phyloP scores from a whole-genome alignment of 345 rosid species.

The Salix exigua region DNA sequence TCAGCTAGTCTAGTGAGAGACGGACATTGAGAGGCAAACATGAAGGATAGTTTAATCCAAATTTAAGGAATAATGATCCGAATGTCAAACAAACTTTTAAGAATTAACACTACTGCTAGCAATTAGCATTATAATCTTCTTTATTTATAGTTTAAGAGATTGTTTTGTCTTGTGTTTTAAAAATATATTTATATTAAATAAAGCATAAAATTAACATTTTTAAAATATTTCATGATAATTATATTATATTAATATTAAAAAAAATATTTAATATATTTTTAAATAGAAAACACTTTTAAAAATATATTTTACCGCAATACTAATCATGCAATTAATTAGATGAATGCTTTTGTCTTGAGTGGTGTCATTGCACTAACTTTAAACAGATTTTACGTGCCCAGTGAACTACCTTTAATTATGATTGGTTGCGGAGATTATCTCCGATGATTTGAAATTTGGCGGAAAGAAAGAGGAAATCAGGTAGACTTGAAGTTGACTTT shows the following conservation, averaged over 20 bases:
- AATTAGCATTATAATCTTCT: not conserved
- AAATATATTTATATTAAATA: no score
- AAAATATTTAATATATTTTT: no score
- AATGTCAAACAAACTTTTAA: no score
- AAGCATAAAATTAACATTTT: no score
- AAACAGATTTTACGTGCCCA: not conserved
- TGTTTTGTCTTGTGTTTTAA: no score
- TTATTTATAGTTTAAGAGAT: not conserved
- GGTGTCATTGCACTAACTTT: slow-evolving; percentile 16
- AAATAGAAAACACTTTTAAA: no score
- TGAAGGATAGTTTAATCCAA: no score
- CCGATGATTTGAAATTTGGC: not conserved
- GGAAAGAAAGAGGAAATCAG: slow-evolving; percentile 10
- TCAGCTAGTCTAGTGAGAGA: no score
- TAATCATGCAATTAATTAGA: not conserved
- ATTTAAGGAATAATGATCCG: no score
- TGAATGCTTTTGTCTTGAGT: slow-evolving; percentile 3
- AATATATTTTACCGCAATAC: not conserved
- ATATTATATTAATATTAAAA: no score
- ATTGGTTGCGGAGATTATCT: not conserved
- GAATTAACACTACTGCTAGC: not conserved
- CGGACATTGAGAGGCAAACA: no score
- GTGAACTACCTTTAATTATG: not conserved
- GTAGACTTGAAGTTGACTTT: slow-evolving; percentile 7
- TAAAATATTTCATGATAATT: no score